phyloP scores from a whole-genome alignment of 345 rosid species.

The Eutrema heterophyllum region DNA sequence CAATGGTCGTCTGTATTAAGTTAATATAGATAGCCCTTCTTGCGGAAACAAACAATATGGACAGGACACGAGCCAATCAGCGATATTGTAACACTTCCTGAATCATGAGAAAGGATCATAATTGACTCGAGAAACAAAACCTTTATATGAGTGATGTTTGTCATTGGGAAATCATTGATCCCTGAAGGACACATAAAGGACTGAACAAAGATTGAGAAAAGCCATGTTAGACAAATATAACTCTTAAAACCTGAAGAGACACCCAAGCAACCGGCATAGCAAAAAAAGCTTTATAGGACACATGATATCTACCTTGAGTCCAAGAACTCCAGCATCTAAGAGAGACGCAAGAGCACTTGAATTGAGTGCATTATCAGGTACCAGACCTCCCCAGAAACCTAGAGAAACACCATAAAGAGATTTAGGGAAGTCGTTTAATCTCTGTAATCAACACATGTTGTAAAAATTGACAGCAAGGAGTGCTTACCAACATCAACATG shows the following conservation, averaged over 20 bases:
- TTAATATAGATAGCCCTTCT: conserved; percentile 77
- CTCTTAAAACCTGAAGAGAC: background rate
- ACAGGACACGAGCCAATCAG: background rate
- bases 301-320: conserved; percentile 65
- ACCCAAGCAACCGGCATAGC: background rate
- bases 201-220: conserved; percentile 39
- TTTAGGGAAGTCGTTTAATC: background rate
- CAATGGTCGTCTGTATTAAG: conserved; percentile 77
- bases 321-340: conserved; percentile 80
- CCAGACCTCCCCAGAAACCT: conserved; percentile 99
- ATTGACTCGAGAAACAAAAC: too few relatives aligned
- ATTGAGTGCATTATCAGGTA: conserved; percentile 87
- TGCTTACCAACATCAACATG: conserved; percentile 83
- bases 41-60: conserved; percentile 30
- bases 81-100: background rate
- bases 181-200: conserved; percentile 99
- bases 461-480: conserved; percentile 17
- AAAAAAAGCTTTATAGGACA: conserved; percentile 1
- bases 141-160: too few relatives aligned
- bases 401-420: background rate
- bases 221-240: conserved; percentile 5
- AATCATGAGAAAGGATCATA: too few relatives aligned
- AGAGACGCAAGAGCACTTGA: conserved; percentile 65
- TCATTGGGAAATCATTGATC: conserved; percentile 95
- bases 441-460: conserved; percentile 13